Percentiles rank a stretch among this genome's conserved stretches.
These are phyloP conservation scores for Pyricularia pennisetigena DNA, from an alignment of 2,329 filamentous ascomycete genomes.

Conservation along the genomic window DNA sequence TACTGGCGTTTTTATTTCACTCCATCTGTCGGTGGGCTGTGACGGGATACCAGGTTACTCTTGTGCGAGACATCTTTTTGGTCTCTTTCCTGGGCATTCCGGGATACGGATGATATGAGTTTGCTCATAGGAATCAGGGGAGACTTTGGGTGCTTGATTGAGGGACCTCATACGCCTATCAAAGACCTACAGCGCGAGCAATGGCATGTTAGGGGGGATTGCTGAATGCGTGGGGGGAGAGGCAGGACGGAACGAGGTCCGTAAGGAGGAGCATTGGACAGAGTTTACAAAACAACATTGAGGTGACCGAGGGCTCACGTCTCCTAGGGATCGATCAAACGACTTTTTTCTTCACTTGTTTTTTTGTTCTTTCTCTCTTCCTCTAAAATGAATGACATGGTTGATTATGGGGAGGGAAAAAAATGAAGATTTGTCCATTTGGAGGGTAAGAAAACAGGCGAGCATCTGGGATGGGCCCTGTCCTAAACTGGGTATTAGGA, in stretches of 20 bases:
- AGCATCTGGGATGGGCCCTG: neutral
- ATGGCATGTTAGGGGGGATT: neutral
- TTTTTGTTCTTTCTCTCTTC: neutral
- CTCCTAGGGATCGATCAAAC: neutral
- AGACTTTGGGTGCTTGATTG: neutral
- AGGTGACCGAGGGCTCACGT: neutral
- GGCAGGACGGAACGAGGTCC: neutral
- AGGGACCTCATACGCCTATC: neutral
- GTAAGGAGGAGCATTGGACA: neutral
- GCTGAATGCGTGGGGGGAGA: neutral
- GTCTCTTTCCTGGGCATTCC: neutral
- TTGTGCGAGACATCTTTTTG: neutral
- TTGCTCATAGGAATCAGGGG: neutral
- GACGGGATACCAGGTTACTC: neutral
- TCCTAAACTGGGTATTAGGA: too few relatives aligned
- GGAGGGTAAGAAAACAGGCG: neutral
- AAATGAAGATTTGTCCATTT: neutral
- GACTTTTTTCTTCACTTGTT: neutral
- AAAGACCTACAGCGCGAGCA: neutral
- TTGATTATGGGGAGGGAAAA: neutral
- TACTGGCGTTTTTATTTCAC: conserved; percentile 7
- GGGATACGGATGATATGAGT: neutral
- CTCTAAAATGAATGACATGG: neutral
- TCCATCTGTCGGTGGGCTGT: neutral
- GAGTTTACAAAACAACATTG: neutral